A percentile compares a stretch with the other conserved stretches of the same genome.
These are phyloP conservation scores for Yamadazyma oceani DNA, from an alignment of 1,139 yeast genomes.

Conservation along the genomic window DNA sequence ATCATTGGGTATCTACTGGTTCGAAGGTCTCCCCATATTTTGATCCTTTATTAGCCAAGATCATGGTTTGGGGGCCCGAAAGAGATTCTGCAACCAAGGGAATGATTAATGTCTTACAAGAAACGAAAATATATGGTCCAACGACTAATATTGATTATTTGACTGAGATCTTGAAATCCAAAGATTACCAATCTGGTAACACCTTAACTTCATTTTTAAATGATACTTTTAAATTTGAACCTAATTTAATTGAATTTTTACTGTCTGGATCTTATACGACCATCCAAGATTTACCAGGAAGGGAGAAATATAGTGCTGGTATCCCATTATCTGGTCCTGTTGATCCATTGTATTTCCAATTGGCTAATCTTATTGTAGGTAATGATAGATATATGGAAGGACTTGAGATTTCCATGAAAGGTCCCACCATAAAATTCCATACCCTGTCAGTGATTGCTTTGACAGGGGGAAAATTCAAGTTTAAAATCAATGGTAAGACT, in stretches of 20 bases:
- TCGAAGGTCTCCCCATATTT: slow-evolving; percentile 31
- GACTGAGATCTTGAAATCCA: not conserved
- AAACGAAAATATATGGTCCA: slow-evolving; percentile 27
- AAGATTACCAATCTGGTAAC: slow-evolving; percentile 4
- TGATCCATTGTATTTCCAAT: slow-evolving; percentile 7
- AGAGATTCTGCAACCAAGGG: slow-evolving; percentile 20
- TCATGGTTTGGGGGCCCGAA: slow-evolving; percentile 30
- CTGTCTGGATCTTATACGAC: slow-evolving; percentile 8
- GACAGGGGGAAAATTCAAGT: slow-evolving; percentile 6
- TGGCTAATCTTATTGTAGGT: slow-evolving; percentile 7
- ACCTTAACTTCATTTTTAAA: slow-evolving; percentile 6
- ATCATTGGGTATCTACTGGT: slow-evolving; percentile 35
- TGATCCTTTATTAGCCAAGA: slow-evolving; percentile 34
- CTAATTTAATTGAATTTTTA: slow-evolving; percentile 4
- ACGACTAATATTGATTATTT: slow-evolving; percentile 28
- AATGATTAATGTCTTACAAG: slow-evolving; percentile 21
- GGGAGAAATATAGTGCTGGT: slow-evolving; percentile 7
- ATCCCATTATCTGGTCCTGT: slow-evolving; percentile 7
- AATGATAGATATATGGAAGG: slow-evolving; percentile 6
- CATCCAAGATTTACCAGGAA: slow-evolving; percentile 9
- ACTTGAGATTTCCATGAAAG: slow-evolving; percentile 6
- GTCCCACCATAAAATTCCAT: slow-evolving; percentile 7
- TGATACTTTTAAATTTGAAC: slow-evolving; percentile 4
- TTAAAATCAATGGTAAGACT: slow-evolving; percentile 5
- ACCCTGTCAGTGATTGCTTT: slow-evolving; percentile 6